Conservation (phyloP, 2,329 filamentous ascomycete genomes). For the Colletotrichum sidae region DNA sequence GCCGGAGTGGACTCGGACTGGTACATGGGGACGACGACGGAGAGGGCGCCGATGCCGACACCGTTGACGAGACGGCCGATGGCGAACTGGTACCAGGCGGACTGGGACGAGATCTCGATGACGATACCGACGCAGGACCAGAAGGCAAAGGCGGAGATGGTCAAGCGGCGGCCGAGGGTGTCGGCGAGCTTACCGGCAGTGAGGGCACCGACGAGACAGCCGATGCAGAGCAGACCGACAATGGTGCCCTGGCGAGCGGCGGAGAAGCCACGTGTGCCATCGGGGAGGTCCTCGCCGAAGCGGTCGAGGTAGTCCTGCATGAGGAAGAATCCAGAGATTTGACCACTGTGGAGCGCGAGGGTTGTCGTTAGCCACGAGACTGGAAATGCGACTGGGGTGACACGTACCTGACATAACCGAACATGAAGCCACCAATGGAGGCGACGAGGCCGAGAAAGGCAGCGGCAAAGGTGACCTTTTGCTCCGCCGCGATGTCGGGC, state of each 20-base stretch:
- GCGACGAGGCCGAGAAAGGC: conserved; percentile 62
- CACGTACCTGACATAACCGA: conserved; percentile 66
- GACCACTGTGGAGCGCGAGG: conserved; percentile 55
- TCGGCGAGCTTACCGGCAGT: conserved; percentile 71
- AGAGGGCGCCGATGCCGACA: conserved; percentile 72
- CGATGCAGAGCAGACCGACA: conserved; percentile 71
- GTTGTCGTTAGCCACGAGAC: conserved; percentile 8
- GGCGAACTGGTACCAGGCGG: conserved; percentile 72
- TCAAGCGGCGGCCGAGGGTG: conserved; percentile 68
- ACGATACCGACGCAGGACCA: conserved; percentile 74
- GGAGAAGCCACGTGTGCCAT: conserved; percentile 61
- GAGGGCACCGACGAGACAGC: conserved; percentile 69
- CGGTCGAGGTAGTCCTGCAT: conserved; percentile 68
- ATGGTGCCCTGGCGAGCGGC: conserved; percentile 72
- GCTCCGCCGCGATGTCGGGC: conserved; percentile 35
- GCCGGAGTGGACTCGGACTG: conserved; percentile 74
- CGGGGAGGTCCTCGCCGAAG: conserved; percentile 59
- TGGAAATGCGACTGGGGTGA: background rate
- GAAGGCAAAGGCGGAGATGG: conserved; percentile 72
- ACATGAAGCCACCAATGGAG: conserved; percentile 68
- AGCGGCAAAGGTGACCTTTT: conserved; percentile 54
- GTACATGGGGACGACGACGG: conserved; percentile 76
- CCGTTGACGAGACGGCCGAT: conserved; percentile 75
- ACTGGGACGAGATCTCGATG: conserved; percentile 69
- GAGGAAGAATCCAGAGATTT: conserved; percentile 70